Evolutionary conservation across 228 moss, liverwort and hornwort species (phyloP).

Genomic region (Sphagnum magellanicum): DNA sequence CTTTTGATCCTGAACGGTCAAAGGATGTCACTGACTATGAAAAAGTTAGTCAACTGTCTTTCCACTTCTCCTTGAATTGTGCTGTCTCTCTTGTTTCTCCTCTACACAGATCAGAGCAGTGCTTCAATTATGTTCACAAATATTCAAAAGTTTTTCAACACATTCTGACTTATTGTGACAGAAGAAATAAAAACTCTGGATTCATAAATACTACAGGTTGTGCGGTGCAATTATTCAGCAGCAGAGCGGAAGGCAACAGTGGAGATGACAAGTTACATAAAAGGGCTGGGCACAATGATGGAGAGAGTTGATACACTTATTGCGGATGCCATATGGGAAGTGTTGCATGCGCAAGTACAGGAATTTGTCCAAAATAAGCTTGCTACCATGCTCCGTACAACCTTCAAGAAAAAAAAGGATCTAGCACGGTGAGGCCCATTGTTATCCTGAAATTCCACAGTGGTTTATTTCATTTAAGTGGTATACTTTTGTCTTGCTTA

Average conservation of each 20-base stretch:
- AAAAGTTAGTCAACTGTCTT: conserved; percentile 39
- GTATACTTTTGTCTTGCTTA: too few relatives aligned
- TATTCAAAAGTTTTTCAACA: too few relatives aligned
- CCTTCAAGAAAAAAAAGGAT: conserved; percentile 72
- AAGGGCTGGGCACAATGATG: conserved; percentile 76
- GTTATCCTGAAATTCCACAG: too few relatives aligned
- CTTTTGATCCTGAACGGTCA: conserved; percentile 76
- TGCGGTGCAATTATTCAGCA: conserved; percentile 57
- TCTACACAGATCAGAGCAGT: too few relatives aligned
- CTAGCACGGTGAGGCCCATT: conserved; percentile 27
- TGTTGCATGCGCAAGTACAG: conserved; percentile 65
- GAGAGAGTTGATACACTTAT: conserved; percentile 68
- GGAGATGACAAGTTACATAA: conserved; percentile 60
- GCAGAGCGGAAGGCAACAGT: conserved; percentile 60
- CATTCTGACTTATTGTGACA: too few relatives aligned
- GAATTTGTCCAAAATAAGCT: conserved; percentile 71
- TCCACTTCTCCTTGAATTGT: too few relatives aligned
- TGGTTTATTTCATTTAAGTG: too few relatives aligned
- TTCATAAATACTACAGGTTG: conserved; percentile 22
- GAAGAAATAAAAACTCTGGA: too few relatives aligned
- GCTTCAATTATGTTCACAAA: too few relatives aligned
- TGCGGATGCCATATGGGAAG: conserved; percentile 67
- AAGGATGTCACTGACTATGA: conserved; percentile 93
- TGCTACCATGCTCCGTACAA: conserved; percentile 67
- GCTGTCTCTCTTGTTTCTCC: too few relatives aligned